Evolutionary conservation across 345 rosid genomes (phyloP).

Genomic region (Theobroma cacao): DNA sequence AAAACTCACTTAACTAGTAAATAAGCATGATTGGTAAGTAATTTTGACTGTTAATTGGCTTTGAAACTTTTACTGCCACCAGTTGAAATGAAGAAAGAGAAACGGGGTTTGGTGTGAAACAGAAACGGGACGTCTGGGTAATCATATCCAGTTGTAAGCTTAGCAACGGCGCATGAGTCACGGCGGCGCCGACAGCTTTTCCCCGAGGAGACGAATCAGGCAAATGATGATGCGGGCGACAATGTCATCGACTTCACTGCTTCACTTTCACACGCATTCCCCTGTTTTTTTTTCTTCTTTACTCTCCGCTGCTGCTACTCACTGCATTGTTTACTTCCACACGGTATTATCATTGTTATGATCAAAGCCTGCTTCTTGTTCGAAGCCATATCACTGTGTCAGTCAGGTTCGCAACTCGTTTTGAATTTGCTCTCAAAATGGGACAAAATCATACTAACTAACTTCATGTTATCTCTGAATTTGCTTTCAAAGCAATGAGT

Average conservation of each 20-base stretch:
- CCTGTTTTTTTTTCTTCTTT: not conserved
- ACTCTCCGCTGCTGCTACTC: not conserved
- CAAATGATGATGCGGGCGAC: constrained; percentile 11
- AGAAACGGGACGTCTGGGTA: not conserved
- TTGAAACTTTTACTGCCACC: not conserved
- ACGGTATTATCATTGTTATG: not conserved
- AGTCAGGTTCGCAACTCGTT: not conserved
- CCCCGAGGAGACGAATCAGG: not conserved
- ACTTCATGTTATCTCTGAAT: not conserved
- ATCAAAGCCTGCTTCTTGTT: not conserved
- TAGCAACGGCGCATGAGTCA: constrained; percentile 25
- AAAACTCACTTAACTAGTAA: not conserved
- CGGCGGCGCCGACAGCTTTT: constrained; percentile 37
- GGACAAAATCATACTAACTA: too few species aligned
- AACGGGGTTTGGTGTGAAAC: too few species aligned
- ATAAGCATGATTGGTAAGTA: not conserved
- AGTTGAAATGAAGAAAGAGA: not conserved
- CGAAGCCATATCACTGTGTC: not conserved
- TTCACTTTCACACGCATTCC: constrained; percentile 10
- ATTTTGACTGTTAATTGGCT: not conserved
- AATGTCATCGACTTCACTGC: not conserved
- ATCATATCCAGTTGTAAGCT: not conserved
- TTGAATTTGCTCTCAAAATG: too few species aligned
- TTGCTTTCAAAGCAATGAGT: not conserved
- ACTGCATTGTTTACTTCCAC: not conserved